Evolutionary conservation across 108 stramenopile genomes (phyloP), one percentile per base, ranked within the genome.

Genomic region (Cylindrotheca closterium): DNA sequence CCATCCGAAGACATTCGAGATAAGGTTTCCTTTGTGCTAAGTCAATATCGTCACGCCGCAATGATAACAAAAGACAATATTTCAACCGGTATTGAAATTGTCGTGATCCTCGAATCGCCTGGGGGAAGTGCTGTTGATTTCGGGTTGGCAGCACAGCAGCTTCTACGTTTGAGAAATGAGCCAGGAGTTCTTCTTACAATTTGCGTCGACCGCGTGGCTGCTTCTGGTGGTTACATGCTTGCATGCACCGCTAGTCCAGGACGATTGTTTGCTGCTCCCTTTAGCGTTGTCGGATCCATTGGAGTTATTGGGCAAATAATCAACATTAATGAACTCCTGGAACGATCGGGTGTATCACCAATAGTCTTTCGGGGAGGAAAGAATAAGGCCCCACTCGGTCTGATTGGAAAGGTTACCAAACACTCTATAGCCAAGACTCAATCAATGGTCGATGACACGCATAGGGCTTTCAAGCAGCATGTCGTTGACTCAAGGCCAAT

Each of bases 201-300:
- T 5, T 81, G 79, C 54, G 83, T 89, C 30, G 92, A 93, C 58
- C 79, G 81, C 21, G 67, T 68, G 10, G 79, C 72, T 17, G 81
- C 85, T 17, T 73, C 74, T 18, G 90, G 90, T 23, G 91, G 91
- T 5, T 93, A 93, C 76, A 88, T 93, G 87, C 81, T 90, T 68
- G 88, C 88, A 27, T 87, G 86, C 42, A 73, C 82, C 51, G 60
- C 81, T 12, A 77, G 78, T 59, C 91, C 91, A 0, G 87, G 87
- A 7, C 63, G 75, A 47, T 60, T 93, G 5, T 83, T 71, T 49
- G 87, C 87, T 18, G 80, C 92, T 27, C 92, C 92, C 3, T 93
- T 93, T 70, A 83, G 85, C n/a, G 68, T 90, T 30, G 56, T 93
- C 15, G 92, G 92, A 15, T 73, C 70, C 37, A 93, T 93, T 51